These are phyloP conservation scores for Neltuma alba DNA, from an alignment of 306 rosid species.

Conservation along the genomic window DNA sequence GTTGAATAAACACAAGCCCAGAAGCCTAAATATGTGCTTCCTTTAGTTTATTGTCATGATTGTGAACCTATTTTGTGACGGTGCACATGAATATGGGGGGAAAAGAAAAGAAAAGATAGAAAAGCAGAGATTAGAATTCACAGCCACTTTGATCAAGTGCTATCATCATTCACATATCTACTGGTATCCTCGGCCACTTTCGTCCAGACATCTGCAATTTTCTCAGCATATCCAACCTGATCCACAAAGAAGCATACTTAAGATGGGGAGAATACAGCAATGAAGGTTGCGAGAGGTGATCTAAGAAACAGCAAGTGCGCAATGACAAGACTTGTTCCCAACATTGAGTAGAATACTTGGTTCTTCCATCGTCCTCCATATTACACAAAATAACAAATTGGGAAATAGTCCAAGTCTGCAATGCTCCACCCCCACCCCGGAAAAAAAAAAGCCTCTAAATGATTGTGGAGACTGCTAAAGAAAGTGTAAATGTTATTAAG, in stretches of 20 bases:
- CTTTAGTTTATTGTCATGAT: conserved; percentile 42
- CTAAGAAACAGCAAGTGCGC: not conserved
- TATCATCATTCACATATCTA: conserved; percentile 57
- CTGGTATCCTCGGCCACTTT: conserved; percentile 85
- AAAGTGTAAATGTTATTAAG: too few relatives aligned
- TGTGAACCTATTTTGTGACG: conserved; percentile 25
- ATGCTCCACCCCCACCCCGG: too few relatives aligned
- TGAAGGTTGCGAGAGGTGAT: conserved; percentile 11
- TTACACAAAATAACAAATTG: too few relatives aligned
- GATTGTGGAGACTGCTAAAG: too few relatives aligned
- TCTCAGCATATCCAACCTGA: conserved; percentile 96
- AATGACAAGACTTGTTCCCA: not conserved
- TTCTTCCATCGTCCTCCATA: not conserved
- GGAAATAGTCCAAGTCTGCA: too few relatives aligned
- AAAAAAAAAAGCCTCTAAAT: too few relatives aligned
- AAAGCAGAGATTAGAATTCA: conserved; percentile 36
- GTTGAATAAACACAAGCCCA: conserved; percentile 34
- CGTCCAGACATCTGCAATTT: conserved; percentile 88
- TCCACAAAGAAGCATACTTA: conserved; percentile 23
- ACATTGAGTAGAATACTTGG: not conserved
- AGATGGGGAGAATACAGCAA: conserved; percentile 14
- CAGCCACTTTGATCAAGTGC: conserved; percentile 55
- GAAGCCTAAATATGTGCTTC: conserved; percentile 30
- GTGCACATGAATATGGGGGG: conserved; percentile 39
- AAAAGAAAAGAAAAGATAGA: not conserved